Evolutionary conservation across 306 rosid species (phyloP).

Genomic region (Malus fusca): DNA sequence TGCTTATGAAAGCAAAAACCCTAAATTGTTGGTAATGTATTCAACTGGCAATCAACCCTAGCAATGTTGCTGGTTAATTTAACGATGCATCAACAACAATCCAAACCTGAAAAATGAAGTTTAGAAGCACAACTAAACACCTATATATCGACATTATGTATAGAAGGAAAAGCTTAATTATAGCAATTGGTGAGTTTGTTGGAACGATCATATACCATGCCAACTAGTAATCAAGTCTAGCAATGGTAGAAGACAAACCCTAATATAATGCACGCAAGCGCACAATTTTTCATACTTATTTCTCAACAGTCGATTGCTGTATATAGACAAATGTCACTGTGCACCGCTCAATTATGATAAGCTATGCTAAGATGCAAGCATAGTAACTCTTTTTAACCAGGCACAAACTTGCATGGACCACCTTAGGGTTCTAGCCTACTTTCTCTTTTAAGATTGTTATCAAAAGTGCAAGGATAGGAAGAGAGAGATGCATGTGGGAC

Average conservation of each 20-base stretch:
- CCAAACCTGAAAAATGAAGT: neutral
- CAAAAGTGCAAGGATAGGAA: neutral
- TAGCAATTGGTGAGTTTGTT: neutral
- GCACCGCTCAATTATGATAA: neutral
- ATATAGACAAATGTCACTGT: neutral
- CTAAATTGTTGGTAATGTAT: neutral
- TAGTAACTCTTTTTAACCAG: neutral
- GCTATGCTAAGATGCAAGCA: neutral
- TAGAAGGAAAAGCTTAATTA: neutral
- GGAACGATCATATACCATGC: neutral
- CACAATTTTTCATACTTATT: neutral
- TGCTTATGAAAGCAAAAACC: neutral
- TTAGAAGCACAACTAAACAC: neutral
- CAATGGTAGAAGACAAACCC: neutral
- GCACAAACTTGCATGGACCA: slow-evolving; percentile 1
- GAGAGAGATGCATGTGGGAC: neutral
- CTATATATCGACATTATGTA: neutral
- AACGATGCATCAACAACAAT: neutral
- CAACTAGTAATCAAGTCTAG: neutral
- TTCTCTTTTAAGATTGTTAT: neutral
- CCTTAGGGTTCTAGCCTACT: neutral
- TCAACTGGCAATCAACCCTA: neutral
- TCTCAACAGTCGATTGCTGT: neutral
- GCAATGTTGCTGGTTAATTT: neutral
- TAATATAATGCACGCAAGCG: neutral